These are phyloP conservation scores for Gossypium schwendimanii DNA, from an alignment of 441 rosid species.

Conservation along the genomic window DNA sequence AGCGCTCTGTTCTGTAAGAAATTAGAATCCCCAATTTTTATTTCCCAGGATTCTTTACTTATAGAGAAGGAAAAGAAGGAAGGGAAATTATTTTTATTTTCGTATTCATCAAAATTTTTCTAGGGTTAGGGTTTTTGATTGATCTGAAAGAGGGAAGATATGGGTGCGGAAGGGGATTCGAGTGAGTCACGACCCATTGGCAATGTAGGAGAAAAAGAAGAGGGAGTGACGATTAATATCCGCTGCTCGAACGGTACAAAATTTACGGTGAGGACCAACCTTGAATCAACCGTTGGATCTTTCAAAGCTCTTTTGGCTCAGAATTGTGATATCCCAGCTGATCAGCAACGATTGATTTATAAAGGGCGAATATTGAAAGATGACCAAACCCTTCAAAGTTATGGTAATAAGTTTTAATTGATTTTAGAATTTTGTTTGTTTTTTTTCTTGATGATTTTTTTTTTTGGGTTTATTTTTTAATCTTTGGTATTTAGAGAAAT, in stretches of 20 bases:
- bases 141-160: conserved; percentile 13
- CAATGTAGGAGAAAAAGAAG: conserved; percentile 18
- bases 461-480: not conserved
- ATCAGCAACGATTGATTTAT: conserved; percentile 67
- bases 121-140: conserved; percentile 18
- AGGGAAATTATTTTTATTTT: not conserved
- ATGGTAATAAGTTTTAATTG: conserved; percentile 33
- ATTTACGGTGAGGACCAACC: conserved; percentile 36
- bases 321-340: conserved; percentile 56
- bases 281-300: conserved; percentile 44
- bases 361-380: conserved; percentile 76
- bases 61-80: not conserved
- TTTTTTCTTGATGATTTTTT: not conserved
- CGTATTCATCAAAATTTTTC: not conserved
- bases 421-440: not conserved
- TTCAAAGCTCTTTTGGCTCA: conserved; percentile 55
- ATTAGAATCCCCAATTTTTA: not conserved
- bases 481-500: not conserved
- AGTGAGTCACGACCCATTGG: conserved; percentile 27
- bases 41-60: not conserved
- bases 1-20: not conserved
- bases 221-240: conserved; percentile 37
- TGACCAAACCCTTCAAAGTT: conserved; percentile 52
- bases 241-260: conserved; percentile 60
- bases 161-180: conserved; percentile 59